phyloP scores from a whole-genome alignment of 1,139 yeast genomes.

The Hemisphaericaspora lyxosophila region DNA sequence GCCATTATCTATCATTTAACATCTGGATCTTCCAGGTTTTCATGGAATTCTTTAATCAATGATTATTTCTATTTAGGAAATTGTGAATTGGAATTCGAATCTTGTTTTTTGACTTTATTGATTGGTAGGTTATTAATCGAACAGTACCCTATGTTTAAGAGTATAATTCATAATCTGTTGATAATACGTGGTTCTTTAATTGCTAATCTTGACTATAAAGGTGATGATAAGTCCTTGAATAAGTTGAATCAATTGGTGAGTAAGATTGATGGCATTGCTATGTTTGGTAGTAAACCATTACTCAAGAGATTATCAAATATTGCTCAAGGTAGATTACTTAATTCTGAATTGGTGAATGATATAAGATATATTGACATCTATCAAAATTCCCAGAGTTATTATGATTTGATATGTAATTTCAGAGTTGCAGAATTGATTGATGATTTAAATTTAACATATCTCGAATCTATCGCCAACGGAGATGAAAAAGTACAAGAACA shows the following conservation, averaged over 20 bases:
- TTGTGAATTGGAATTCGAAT: slow-evolving; percentile 40
- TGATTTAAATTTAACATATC: slow-evolving; percentile 31
- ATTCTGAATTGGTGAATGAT: slow-evolving; percentile 25
- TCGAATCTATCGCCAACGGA: slow-evolving; percentile 20
- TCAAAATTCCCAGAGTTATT: slow-evolving; percentile 22
- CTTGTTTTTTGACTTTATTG: slow-evolving; percentile 32
- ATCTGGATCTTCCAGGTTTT: slow-evolving; percentile 21
- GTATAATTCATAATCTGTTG: slow-evolving; percentile 26
- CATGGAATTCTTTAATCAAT: slow-evolving; percentile 20
- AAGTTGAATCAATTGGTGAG: slow-evolving; percentile 29
- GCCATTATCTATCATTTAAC: slow-evolving; percentile 24
- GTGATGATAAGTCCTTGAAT: slow-evolving; percentile 23
- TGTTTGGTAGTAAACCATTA: slow-evolving; percentile 31
- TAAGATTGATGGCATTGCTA: slow-evolving; percentile 33
- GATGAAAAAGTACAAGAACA: slow-evolving; percentile 12
- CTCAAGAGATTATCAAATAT: slow-evolving; percentile 31
- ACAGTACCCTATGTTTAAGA: slow-evolving; percentile 22
- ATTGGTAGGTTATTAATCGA: slow-evolving; percentile 29
- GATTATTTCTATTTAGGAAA: slow-evolving; percentile 32
- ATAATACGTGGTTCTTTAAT: slow-evolving; percentile 29
- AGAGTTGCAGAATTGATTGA: slow-evolving; percentile 38
- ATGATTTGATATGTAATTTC: slow-evolving; percentile 34
- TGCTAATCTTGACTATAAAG: slow-evolving; percentile 32
- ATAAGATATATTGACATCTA: slow-evolving; percentile 33
- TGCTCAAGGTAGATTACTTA: slow-evolving; percentile 21